These are phyloP conservation scores for Ascoidea asiatica DNA, from an alignment of 805 yeast species.

Conservation along the genomic window DNA sequence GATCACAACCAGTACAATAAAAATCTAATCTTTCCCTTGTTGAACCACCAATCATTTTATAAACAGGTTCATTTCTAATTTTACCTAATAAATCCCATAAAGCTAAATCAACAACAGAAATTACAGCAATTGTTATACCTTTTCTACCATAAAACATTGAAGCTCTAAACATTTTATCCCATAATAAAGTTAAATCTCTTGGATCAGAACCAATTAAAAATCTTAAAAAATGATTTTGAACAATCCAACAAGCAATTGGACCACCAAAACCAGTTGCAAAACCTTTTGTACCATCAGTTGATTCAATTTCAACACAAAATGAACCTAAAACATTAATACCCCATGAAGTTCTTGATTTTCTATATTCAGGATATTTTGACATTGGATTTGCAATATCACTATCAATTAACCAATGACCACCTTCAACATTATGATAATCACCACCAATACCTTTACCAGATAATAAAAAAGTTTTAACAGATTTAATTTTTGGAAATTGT, in stretches of 20 bases:
- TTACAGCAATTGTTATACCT: slow-evolving; percentile 33
- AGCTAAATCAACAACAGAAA: slow-evolving; percentile 33
- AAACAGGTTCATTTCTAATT: slow-evolving; percentile 35
- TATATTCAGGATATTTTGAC: slow-evolving; percentile 32
- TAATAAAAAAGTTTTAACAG: slow-evolving; percentile 27
- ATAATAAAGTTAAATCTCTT: slow-evolving; percentile 27
- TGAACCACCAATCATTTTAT: slow-evolving; percentile 38
- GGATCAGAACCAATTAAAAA: slow-evolving; percentile 34
- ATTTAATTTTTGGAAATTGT: slow-evolving; percentile 29
- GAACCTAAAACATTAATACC: slow-evolving; percentile 40
- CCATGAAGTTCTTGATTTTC: slow-evolving; percentile 32
- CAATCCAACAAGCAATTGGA: slow-evolving; percentile 35
- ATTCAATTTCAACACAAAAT: slow-evolving; percentile 33
- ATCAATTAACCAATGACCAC: slow-evolving; percentile 38
- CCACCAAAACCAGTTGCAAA: slow-evolving; percentile 42
- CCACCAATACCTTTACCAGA: slow-evolving; percentile 35
- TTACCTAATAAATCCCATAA: slow-evolving; percentile 38
- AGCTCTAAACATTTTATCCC: slow-evolving; percentile 37
- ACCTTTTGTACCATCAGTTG: slow-evolving; percentile 34
- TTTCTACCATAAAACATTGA: slow-evolving; percentile 39
- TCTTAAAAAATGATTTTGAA: slow-evolving; percentile 30
- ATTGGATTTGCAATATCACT: slow-evolving; percentile 33
- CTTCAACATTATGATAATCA: slow-evolving; percentile 34
- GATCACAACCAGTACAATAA: slow-evolving; percentile 36
- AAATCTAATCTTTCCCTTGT: slow-evolving; percentile 29